Percentiles rank a stretch among this genome's conserved stretches.
Conservation (phyloP, 2,329 filamentous ascomycete genomes). For the Emmonsiellopsis sp. region DNA sequence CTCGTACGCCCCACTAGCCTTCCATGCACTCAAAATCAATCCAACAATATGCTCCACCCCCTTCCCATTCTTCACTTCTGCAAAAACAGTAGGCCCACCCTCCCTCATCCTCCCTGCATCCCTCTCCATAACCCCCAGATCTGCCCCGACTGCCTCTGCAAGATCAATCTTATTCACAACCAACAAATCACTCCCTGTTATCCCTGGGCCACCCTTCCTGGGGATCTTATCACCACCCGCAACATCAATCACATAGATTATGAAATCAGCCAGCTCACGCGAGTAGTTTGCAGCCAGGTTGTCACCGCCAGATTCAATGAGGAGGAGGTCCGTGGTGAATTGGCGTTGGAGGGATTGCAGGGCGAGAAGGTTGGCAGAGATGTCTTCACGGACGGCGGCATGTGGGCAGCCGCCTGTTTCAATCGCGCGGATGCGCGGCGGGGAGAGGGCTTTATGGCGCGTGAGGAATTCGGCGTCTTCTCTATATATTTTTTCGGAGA, state of each 20-base stretch:
- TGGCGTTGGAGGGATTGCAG: conserved; percentile 77
- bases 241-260: conserved; percentile 98
- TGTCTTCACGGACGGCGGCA: conserved; percentile 94
- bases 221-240: conserved; percentile 95
- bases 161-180: conserved; percentile 97
- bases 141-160: conserved; percentile 80
- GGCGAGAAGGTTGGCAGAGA: conserved; percentile 83
- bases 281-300: conserved; percentile 97
- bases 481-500: conserved; percentile 26
- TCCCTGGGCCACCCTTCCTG: conserved; percentile 88
- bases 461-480: conserved; percentile 98
- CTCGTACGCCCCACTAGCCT: conserved; percentile 64
- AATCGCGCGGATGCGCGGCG: conserved; percentile 81
- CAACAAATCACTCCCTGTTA: conserved; percentile 88
- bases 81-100: conserved; percentile 90
- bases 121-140: conserved; percentile 85
- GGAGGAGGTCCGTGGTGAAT: conserved; percentile 71
- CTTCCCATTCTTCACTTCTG: conserved; percentile 88
- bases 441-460: conserved; percentile 69
- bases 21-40: conserved; percentile 86
- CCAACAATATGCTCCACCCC: conserved; percentile 80
- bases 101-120: conserved; percentile 92
- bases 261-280: conserved; percentile 89
- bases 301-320: conserved; percentile 93
- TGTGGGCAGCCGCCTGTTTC: conserved; percentile 97